Conservation (phyloP, 257 asterid genomes). For the Jacaranda copaia region DNA sequence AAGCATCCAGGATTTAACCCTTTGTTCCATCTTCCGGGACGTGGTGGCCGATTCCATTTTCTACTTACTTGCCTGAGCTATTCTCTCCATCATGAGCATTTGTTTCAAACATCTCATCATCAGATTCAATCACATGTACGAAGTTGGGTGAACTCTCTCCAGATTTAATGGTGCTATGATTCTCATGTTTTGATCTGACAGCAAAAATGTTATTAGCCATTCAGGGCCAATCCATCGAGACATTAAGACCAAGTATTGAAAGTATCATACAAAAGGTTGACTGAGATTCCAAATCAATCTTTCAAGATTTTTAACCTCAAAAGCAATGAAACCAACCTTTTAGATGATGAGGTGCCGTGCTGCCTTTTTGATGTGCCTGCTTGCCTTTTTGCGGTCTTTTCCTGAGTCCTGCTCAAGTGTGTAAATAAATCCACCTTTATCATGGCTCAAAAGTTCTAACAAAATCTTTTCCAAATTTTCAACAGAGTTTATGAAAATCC, state of each 20-base stretch:
- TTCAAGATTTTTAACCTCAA: neutral
- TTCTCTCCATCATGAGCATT: slow-evolving; percentile 25
- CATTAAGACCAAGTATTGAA: neutral
- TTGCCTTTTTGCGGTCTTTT: slow-evolving; percentile 44
- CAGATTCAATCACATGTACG: neutral
- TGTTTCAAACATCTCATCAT: slow-evolving; percentile 19
- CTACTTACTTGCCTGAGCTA: slow-evolving; percentile 22
- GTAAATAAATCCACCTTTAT: slow-evolving; percentile 12
- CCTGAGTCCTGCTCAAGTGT: slow-evolving; percentile 45
- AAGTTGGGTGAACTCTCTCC: slow-evolving; percentile 30
- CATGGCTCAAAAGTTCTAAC: neutral
- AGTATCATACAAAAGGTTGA: neutral
- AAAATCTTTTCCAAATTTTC: neutral
- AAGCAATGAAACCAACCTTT: slow-evolving; percentile 43
- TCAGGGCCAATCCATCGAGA: neutral
- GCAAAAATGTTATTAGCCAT: slow-evolving; percentile 21
- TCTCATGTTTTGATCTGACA: slow-evolving; percentile 42
- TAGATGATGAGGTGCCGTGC: slow-evolving; percentile 38
- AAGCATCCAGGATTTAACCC: slow-evolving; percentile 8
- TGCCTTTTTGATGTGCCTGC: slow-evolving; percentile 26
- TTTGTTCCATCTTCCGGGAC: slow-evolving; percentile 16
- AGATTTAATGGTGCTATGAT: slow-evolving; percentile 12
- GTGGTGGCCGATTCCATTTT: slow-evolving; percentile 22
- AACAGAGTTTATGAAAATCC: neutral
- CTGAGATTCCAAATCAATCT: neutral